Evolutionary conservation across 495 filamentous ascomycete species (phyloP), one percentile per base, ranked within the genome.

Genomic region (Beverwykella pulmonaria): DNA sequence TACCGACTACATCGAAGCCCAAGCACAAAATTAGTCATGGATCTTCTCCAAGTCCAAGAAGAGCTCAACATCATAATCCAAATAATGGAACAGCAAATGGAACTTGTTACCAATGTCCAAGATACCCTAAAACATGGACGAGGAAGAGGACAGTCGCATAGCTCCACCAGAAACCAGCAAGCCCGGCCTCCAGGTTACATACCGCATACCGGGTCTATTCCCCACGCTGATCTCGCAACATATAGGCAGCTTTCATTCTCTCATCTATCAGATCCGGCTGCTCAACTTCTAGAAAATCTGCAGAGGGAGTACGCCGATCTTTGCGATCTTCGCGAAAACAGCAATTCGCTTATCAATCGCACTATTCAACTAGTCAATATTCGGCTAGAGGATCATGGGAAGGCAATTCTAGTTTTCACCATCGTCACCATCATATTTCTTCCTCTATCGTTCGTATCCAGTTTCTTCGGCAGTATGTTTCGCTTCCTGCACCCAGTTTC

Each of bases 341-440:
- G 71, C 53, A 77, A 76, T 53, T 61, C 76, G 14, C 70, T 77
- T 1, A 67, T 79, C 47, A 79, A 74, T 32, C 76, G 77, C 26
- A 79, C 77, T 12, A 75, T 79, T 27, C 75, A 77, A 55, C 65
- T 79, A 1, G 77, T 79, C 62, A 79, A 79, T 59, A 79, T 79
- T 58, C 73, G 77, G 15, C 65, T 79, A 1, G 77, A 79, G 65
- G 76, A 77, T 52, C 76, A 79, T 56, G 77, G 77, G 30, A 75
- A 78, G 70, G 77, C 77, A 1, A 79, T 79, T 50, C 44, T 79
- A 6, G 75, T 79, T 54, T 79, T 78, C 62, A 79, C 76, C 34
- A 76, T 79, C 41, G 77, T 79, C 14, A 78, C 77, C 12, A 75
- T 79, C 54, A 61, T 78, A n/a, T 79, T 79, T 49, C 70, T 79